Conservation (phyloP, 148 eudicot species). For the Chenopodium suecicum region DNA sequence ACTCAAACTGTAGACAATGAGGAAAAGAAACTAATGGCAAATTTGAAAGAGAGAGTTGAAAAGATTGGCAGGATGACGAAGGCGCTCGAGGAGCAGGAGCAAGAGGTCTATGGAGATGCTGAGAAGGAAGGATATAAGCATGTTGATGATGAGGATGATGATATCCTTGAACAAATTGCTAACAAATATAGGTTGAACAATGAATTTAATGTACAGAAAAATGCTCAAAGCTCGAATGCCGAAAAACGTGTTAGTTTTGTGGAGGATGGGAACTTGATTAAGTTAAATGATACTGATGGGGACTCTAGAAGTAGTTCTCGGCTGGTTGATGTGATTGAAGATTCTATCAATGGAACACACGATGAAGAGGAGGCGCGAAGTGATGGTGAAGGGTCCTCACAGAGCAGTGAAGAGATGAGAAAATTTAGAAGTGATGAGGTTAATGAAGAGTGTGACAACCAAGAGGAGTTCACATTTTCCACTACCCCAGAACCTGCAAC, state of each 20-base stretch:
- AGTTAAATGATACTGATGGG: conserved; percentile 41
- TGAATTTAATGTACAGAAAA: conserved; percentile 29
- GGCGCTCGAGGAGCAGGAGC: conserved; percentile 44
- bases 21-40: conserved; percentile 39
- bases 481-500: conserved; percentile 50
- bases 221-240: conserved; percentile 27
- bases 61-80: conserved; percentile 38
- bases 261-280: conserved; percentile 53
- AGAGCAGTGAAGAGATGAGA: conserved; percentile 39
- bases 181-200: conserved; percentile 23
- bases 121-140: conserved; percentile 31
- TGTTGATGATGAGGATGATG: conserved; percentile 32
- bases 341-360: conserved; percentile 32
- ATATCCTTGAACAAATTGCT: conserved; percentile 19
- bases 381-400: conserved; percentile 42
- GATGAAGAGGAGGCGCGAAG: conserved; percentile 44
- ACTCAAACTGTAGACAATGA: conserved; percentile 15
- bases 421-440: conserved; percentile 27
- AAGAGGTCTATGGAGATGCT: conserved; percentile 23
- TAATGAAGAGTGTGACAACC: conserved; percentile 21
- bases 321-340: conserved; percentile 46
- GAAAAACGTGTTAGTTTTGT: conserved; percentile 64
- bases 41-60: conserved; percentile 47
- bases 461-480: conserved; percentile 40
- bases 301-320: conserved; percentile 28